Evolutionary conservation across 116 monocot genomes (phyloP), one percentile per base, ranked within the genome.

Genomic region (Zostera marina): DNA sequence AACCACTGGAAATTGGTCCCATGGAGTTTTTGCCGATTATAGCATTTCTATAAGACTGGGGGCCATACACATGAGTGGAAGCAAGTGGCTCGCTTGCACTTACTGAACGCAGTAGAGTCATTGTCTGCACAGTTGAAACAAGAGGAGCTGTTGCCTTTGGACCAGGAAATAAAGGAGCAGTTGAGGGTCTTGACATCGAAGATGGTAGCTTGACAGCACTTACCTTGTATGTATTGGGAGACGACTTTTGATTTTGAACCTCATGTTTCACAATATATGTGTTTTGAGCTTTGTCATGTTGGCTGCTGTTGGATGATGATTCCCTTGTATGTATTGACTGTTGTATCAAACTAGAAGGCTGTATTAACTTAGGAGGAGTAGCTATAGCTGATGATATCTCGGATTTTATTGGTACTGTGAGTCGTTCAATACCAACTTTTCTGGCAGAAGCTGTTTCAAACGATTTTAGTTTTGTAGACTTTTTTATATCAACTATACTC

Each of bases 31-130:
- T 89, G 16, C 94, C 85, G 3, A 79, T 77, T 47, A 96, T 89
- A 25, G 82, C 94, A 73, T 78, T 96, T 48, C 82, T 70, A 58
- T 96, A 96, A 3, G 96, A 85, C 48, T 89, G 96, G 44, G 85
- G 74, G 54, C 63, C 43, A 52, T 71, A 77, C 60, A 70, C 66
- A 7, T 76, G 81, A n/a, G 76, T 41, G 14, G 76, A 62, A 13
- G 79, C 53, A 41, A 82, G 67, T 16, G 88, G 68, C 23, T 85
- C 82, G 9, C 59, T 46, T 6, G 40, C 21, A 52, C 82, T 78
- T 21, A 78, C 55, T 40, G 76, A 73, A 70, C 76, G 76, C 2
- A 96, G 72, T 26, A 25, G 43, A 49, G 85, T 73, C 8, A 52
- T 15, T 12, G 59, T 55, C 43, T 81, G 88, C 49, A 47, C 60